Conservation (phyloP, 164 flowering plant species). For the Annona cherimola region DNA sequence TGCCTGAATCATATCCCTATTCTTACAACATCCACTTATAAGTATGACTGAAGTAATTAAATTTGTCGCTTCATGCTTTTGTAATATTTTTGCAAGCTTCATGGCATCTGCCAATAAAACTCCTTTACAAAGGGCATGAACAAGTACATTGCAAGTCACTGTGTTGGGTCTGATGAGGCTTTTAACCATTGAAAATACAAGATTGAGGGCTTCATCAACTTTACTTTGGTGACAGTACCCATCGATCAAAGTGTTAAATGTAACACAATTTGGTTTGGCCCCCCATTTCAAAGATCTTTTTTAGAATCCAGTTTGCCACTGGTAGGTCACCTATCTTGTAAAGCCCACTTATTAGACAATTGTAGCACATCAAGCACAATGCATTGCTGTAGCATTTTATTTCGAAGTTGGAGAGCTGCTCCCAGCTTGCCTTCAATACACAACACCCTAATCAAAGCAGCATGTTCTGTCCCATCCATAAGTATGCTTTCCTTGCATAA, state of each 20-base stretch:
- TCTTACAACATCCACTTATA: conserved; percentile 52
- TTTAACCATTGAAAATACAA: conserved; percentile 42
- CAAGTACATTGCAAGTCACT: conserved; percentile 61
- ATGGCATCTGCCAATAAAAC: conserved; percentile 48
- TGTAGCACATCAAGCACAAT: conserved; percentile 49
- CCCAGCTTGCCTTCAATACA: conserved; percentile 54
- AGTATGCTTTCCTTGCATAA: conserved; percentile 51
- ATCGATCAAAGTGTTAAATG: conserved; percentile 59
- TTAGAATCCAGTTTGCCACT: conserved; percentile 47
- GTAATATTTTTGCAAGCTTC: conserved; percentile 42
- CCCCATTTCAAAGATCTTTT: conserved; percentile 54
- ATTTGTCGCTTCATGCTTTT: conserved; percentile 30
- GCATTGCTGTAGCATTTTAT: conserved; percentile 35
- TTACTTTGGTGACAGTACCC: conserved; percentile 50
- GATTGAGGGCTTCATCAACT: conserved; percentile 52
- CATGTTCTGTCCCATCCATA: conserved; percentile 20
- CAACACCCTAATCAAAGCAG: conserved; percentile 33
- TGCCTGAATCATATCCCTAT: conserved; percentile 42
- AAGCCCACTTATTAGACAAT: conserved; percentile 54
- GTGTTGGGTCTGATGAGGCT: conserved; percentile 45
- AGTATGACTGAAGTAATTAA: conserved; percentile 61
- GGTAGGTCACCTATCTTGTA: conserved; percentile 51
- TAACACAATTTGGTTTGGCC: conserved; percentile 53
- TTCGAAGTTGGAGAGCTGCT: conserved; percentile 48
- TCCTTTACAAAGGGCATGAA: conserved; percentile 57